These are phyloP conservation scores for Barnettozyma wickerhamii DNA, from an alignment of 805 yeast species.

Conservation along the genomic window DNA sequence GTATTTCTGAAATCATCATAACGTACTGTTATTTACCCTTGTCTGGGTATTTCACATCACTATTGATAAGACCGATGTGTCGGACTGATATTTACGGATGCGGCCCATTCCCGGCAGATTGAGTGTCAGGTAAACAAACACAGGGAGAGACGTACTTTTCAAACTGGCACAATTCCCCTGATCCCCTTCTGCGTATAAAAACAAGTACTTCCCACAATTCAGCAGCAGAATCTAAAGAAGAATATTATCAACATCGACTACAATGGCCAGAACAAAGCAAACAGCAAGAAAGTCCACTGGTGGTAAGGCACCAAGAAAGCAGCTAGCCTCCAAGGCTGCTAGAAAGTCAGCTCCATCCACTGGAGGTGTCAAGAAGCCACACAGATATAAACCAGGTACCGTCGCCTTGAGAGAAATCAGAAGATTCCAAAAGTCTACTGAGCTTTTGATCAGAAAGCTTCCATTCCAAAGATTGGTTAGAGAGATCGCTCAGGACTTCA, in stretches of 20 bases:
- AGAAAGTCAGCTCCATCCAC: slow-evolving; percentile 90
- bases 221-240: neutral
- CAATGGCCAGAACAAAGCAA: slow-evolving; percentile 91
- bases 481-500: slow-evolving; percentile 93
- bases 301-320: slow-evolving; percentile 96
- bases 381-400: slow-evolving; percentile 97
- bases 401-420: slow-evolving; percentile 96
- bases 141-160: no score
- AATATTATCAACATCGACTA: slow-evolving; percentile 17
- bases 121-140: no score
- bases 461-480: slow-evolving; percentile 97
- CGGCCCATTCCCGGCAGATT: no score
- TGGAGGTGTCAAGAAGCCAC: slow-evolving; percentile 92
- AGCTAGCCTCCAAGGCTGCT: slow-evolving; percentile 87
- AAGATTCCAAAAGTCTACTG: slow-evolving; percentile 96
- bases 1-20: no score
- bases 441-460: slow-evolving; percentile 88
- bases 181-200: no score
- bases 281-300: slow-evolving; percentile 94
- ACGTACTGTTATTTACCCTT: no score
- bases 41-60: no score
- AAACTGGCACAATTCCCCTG: no score
- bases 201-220: neutral
- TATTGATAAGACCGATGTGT: no score
- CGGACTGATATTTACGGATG: no score